A percentile compares a stretch with the other conserved stretches of the same genome.
phyloP scores from a whole-genome alignment of 108 stramenopile genomes.

The Nitzschia sp. region DNA sequence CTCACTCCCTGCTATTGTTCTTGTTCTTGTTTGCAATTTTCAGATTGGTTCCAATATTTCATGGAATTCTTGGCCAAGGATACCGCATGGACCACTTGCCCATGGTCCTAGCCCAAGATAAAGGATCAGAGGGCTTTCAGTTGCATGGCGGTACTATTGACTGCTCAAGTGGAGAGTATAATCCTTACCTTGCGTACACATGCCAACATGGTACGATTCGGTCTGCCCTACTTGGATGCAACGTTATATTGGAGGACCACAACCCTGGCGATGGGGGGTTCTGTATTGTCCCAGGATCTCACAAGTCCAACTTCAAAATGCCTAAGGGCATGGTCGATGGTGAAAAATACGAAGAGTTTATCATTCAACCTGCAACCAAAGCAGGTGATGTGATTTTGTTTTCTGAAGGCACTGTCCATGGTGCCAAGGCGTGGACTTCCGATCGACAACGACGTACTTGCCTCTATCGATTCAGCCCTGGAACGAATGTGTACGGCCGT shows the following conservation, averaged over 20 bases:
- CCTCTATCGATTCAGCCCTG: conserved; percentile 85
- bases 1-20: too few species aligned
- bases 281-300: conserved; percentile 89
- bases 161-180: conserved; percentile 76
- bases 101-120: conserved; percentile 78
- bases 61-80: conserved; percentile 86
- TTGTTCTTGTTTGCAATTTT: too few species aligned
- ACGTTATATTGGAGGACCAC: conserved; percentile 85
- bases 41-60: conserved; percentile 83
- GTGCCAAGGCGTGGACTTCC: conserved; percentile 81
- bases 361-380: conserved; percentile 86
- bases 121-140: conserved; percentile 88
- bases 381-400: conserved; percentile 93
- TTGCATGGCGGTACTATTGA: conserved; percentile 91
- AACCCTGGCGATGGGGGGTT: conserved; percentile 88
- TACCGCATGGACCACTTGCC: conserved; percentile 93
- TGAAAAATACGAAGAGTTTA: conserved; percentile 65
- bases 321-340: conserved; percentile 88
- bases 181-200: conserved; percentile 80
- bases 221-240: conserved; percentile 72
- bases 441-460: conserved; percentile 71
- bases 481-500: conserved; percentile 82
- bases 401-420: conserved; percentile 91
- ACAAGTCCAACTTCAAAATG: conserved; percentile 91
- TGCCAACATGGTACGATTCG: conserved; percentile 75